Percentiles rank a stretch among this genome's conserved stretches.
phyloP scores from a whole-genome alignment of 148 eudicot genomes.

The Amaranthus hypochondriacus region DNA sequence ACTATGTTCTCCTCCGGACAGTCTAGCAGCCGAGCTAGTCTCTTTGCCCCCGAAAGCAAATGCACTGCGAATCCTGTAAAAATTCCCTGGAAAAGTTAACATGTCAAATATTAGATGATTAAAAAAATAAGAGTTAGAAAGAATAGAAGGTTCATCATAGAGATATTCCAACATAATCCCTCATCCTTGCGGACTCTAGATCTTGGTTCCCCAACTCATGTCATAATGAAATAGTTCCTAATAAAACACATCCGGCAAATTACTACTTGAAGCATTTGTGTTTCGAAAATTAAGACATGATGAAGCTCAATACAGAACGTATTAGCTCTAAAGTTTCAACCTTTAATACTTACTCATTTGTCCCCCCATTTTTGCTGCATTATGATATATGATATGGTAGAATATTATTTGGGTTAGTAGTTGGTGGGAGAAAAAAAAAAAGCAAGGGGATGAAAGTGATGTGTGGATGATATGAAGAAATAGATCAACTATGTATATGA shows the following conservation, averaged over 20 bases:
- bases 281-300: not conserved
- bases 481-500: too few species aligned
- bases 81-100: slow-evolving; percentile 55
- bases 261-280: not conserved
- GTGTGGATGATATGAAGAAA: too few species aligned
- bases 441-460: too few species aligned
- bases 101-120: not conserved
- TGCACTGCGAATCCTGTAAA: slow-evolving; percentile 92
- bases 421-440: too few species aligned
- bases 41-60: slow-evolving; percentile 81
- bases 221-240: not conserved
- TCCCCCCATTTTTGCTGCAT: too few species aligned
- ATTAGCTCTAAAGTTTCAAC: not conserved
- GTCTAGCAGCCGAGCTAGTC: slow-evolving; percentile 70
- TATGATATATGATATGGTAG: too few species aligned
- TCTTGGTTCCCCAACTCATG: not conserved
- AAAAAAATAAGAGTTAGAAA: not conserved
- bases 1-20: slow-evolving; percentile 68
- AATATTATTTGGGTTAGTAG: too few species aligned
- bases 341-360: too few species aligned
- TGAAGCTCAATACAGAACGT: not conserved
- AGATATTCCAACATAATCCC: not conserved
- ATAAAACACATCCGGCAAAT: not conserved
- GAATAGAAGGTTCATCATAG: not conserved
- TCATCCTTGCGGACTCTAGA: not conserved